These are phyloP conservation scores for Phytophthora pinifolia DNA, from an alignment of 352 stramenopile species.

Conservation along the genomic window DNA sequence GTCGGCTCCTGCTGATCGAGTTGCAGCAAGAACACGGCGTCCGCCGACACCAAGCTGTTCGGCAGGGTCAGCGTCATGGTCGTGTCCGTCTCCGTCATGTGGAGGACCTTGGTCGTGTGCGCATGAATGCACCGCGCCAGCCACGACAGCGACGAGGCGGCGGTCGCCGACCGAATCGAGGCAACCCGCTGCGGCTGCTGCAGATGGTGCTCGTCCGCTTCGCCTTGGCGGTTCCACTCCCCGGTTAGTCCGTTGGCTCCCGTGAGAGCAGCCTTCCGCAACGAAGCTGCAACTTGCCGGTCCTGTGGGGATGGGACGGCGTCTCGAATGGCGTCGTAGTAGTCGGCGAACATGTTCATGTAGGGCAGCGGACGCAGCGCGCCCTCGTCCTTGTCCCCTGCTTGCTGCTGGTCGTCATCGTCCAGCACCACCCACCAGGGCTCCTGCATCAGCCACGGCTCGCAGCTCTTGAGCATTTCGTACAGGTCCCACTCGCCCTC, in stretches of 20 bases:
- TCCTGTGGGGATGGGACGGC: constrained; percentile 44
- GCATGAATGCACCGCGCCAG: constrained; percentile 52
- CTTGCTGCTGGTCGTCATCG: constrained; percentile 39
- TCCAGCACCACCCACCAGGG: constrained; percentile 56
- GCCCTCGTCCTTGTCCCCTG: constrained; percentile 36
- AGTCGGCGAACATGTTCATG: constrained; percentile 48
- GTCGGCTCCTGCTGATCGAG: constrained; percentile 47
- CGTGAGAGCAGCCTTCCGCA: constrained; percentile 43
- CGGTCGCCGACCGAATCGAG: constrained; percentile 29
- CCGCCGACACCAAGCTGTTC: constrained; percentile 58
- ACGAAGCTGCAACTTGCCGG: constrained; percentile 41
- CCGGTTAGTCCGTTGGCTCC: constrained; percentile 43
- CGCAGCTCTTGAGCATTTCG: constrained; percentile 58
- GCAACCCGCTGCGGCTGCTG: constrained; percentile 36
- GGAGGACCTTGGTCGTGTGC: constrained; percentile 52
- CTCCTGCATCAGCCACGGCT: constrained; percentile 54
- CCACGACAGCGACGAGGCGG: constrained; percentile 45
- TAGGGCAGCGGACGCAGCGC: constrained; percentile 44
- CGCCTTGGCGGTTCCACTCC: constrained; percentile 46
- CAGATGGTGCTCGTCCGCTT: constrained; percentile 44
- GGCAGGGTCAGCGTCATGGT: constrained; percentile 59
- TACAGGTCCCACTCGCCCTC: constrained; percentile 58
- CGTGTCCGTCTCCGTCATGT: constrained; percentile 60
- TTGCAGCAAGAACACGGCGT: constrained; percentile 51
- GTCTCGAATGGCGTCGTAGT: constrained; percentile 44